Base-by-base conservation (phyloP, 352 stramenopile species). In the Pelagophyceae sp. region DNA sequence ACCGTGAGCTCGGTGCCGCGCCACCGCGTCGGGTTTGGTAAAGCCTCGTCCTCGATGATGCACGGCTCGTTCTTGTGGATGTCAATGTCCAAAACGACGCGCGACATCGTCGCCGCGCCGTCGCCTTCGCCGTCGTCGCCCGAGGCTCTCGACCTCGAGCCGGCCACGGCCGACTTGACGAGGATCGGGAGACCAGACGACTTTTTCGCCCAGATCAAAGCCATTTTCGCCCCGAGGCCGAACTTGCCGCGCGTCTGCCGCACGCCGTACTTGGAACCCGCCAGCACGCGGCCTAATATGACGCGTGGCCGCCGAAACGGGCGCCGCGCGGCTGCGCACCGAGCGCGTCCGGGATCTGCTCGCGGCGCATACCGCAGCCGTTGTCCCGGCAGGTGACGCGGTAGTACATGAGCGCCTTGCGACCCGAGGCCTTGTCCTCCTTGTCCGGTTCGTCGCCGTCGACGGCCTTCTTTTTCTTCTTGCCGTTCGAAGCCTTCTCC, bases 191-290 rank as follows among this genome's bases (percentile, higher is more conserved):
- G 80, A 0, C 88, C 89, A 0, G 88, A 93, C 72, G 80, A 89
- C 77, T 94, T 94, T 80, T 94, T 93, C 58, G 80, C 86, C 90
- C 90, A 95, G 76, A 95, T 95, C 65, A 95, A 81, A 17, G 90
- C 90, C 90, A 95, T 94, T 80, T 95, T 95, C 32, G 90, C 88
- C 23, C 90, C 90, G n/a, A 95, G 80, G 40, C 90, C 90, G 80
- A 94, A 95, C 79, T 95, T 95, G 45, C 90, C 90, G 11, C 85
- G 76, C 0, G 89, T 92, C 82, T 95, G 90, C 29, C 89, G 79
- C 6, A 94, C 89, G 38, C 88, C 89, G 77, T 94, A 94, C 80
- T 95, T 95, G 67, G 80, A 90, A 50, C 89, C 89, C 38, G 85
- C 88, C 23, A 95, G 80, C 0, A 95, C 90, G 15, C 86, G 78